A percentile compares a stretch with the other conserved stretches of the same genome.
Evolutionary conservation across 306 rosid genomes (phyloP).

Genomic region (Ormosia semicastrata): DNA sequence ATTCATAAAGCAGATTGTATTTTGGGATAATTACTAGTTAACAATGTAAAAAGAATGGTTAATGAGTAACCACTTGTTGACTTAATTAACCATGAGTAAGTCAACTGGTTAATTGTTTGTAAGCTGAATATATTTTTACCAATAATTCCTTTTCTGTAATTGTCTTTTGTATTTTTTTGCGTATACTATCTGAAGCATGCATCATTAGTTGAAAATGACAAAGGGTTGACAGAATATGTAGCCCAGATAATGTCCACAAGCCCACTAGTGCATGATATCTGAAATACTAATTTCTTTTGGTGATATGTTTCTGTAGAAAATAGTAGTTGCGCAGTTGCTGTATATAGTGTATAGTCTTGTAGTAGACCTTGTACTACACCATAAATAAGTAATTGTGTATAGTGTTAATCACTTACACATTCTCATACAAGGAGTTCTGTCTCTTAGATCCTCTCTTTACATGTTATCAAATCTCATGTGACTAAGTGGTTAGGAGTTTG

Average conservation of each 20-base stretch:
- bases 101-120: not conserved
- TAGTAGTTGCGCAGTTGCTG: not conserved
- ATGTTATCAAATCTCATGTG: not conserved
- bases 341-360: not conserved
- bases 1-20: not conserved
- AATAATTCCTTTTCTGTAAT: not conserved
- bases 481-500: not conserved
- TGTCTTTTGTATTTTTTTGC: not conserved
- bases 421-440: not conserved
- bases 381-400: not conserved
- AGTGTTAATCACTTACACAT: not conserved
- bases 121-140: not conserved
- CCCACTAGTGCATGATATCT: not conserved
- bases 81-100: not conserved
- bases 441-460: not conserved
- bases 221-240: not conserved
- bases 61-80: not conserved
- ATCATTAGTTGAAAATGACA: not conserved
- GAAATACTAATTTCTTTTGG: not conserved
- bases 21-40: not conserved
- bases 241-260: not conserved
- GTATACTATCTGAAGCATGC: not conserved
- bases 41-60: not conserved
- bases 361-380: not conserved
- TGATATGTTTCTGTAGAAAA: not conserved